These are phyloP conservation scores for Ustilago sp. DNA, from an alignment of 1,284 basidiomycete genomes.

Conservation along the genomic window DNA sequence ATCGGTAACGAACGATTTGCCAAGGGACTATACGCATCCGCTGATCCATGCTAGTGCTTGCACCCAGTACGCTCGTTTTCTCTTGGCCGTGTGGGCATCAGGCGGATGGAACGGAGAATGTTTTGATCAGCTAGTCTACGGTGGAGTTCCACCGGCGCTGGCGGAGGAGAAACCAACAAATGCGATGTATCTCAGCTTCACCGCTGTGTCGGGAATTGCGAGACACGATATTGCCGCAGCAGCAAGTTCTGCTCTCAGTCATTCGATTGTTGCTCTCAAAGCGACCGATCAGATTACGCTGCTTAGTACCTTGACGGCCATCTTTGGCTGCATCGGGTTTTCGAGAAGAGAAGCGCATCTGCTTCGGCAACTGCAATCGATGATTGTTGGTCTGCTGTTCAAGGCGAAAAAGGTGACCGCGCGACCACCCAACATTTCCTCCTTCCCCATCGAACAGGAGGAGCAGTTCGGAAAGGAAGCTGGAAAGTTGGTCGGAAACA, in stretches of 20 bases:
- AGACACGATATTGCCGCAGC: slow-evolving; percentile 64
- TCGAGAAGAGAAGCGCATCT: slow-evolving; percentile 59
- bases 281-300: slow-evolving; percentile 62
- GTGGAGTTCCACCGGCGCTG: slow-evolving; percentile 64
- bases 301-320: slow-evolving; percentile 54
- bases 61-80: slow-evolving; percentile 63
- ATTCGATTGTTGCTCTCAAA: slow-evolving; percentile 61
- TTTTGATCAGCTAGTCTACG: slow-evolving; percentile 68
- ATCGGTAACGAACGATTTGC: slow-evolving; percentile 64
- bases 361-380: slow-evolving; percentile 57
- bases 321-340: slow-evolving; percentile 66
- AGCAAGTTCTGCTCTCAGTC: slow-evolving; percentile 55
- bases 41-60: slow-evolving; percentile 64
- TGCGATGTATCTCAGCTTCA: slow-evolving; percentile 52
- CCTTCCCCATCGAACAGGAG: slow-evolving; percentile 38
- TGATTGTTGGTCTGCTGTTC: slow-evolving; percentile 53
- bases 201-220: slow-evolving; percentile 54
- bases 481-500: slow-evolving; percentile 43
- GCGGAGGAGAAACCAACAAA: slow-evolving; percentile 53
- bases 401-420: slow-evolving; percentile 36
- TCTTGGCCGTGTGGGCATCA: slow-evolving; percentile 65
- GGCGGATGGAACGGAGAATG: slow-evolving; percentile 67
- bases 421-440: slow-evolving; percentile 18
- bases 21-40: slow-evolving; percentile 67
- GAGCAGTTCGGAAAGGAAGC: slow-evolving; percentile 23